These are phyloP conservation scores for Rhizopogon vulgaris DNA, from an alignment of 768 basidiomycete species.

Conservation along the genomic window DNA sequence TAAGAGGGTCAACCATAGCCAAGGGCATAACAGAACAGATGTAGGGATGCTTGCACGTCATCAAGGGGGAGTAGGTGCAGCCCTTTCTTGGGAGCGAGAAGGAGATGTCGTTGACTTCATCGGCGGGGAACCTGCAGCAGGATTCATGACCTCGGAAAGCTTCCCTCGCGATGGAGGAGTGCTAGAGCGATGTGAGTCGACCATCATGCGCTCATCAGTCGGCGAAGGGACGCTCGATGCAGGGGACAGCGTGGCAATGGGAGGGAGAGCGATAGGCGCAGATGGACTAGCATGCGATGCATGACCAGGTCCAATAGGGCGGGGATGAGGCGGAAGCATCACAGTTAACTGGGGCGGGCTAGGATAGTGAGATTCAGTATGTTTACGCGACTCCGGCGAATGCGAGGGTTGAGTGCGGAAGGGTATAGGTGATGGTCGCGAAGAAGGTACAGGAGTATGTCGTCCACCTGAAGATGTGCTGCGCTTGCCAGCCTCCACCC, in stretches of 20 bases:
- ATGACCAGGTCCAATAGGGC: slow-evolving; percentile 56
- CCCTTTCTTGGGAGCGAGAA: slow-evolving; percentile 32
- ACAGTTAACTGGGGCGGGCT: slow-evolving; percentile 50
- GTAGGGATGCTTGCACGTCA: background rate
- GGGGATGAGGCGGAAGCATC: slow-evolving; percentile 68
- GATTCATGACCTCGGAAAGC: slow-evolving; percentile 45
- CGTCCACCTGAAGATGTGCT: slow-evolving; percentile 41
- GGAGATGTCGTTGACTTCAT: slow-evolving; percentile 53
- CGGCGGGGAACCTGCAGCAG: slow-evolving; percentile 44
- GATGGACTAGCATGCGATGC: slow-evolving; percentile 32
- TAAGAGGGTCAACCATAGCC: slow-evolving; percentile 2
- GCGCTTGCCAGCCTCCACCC: slow-evolving; percentile 49
- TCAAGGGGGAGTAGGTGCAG: slow-evolving; percentile 22
- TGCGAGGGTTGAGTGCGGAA: slow-evolving; percentile 69
- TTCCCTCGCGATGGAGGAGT: slow-evolving; percentile 51
- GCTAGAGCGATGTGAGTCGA: slow-evolving; percentile 35
- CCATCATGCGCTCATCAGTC: slow-evolving; percentile 29
- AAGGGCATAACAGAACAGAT: slow-evolving; percentile 5
- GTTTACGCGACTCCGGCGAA: slow-evolving; percentile 61
- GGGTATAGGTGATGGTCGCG: slow-evolving; percentile 65
- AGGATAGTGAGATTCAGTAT: slow-evolving; percentile 30
- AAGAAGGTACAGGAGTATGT: slow-evolving; percentile 51
- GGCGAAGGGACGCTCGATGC: slow-evolving; percentile 53
- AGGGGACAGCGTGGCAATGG: slow-evolving; percentile 65
- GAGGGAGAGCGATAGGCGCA: slow-evolving; percentile 52